Evolutionary conservation across 2,329 filamentous ascomycete genomes (phyloP).

Genomic region (Rhinocladiella mackenziei): DNA sequence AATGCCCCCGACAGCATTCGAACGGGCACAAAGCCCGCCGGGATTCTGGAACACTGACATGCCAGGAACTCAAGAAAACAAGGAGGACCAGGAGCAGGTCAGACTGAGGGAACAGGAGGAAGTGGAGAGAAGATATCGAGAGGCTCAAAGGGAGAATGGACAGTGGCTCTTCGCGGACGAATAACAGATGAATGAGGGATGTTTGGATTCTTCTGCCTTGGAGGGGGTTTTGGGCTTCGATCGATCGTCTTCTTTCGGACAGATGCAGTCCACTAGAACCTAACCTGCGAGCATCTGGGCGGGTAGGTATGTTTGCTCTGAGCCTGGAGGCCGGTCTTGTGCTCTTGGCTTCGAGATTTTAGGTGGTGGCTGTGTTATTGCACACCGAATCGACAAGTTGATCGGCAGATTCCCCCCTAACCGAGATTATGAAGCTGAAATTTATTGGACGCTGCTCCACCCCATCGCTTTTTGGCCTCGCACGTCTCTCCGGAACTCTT

Average conservation of each 20-base stretch:
- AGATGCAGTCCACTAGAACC: not conserved
- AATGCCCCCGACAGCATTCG: constrained; percentile 67
- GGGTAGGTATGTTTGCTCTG: no score
- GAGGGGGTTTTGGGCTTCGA: not conserved
- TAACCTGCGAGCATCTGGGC: no score
- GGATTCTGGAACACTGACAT: constrained; percentile 92
- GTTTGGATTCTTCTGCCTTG: not conserved
- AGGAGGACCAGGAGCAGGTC: constrained; percentile 62
- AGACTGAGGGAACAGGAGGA: constrained; percentile 59
- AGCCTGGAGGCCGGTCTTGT: no score
- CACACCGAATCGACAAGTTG: no score
- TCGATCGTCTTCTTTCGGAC: not conserved
- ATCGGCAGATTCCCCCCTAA: no score
- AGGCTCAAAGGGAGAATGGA: constrained; percentile 62
- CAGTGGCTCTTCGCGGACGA: constrained; percentile 30
- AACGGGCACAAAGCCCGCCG: constrained; percentile 68
- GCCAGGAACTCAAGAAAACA: constrained; percentile 76
- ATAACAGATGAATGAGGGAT: constrained; percentile 3
- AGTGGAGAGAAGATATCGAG: constrained; percentile 69
- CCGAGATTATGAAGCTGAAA: no score
- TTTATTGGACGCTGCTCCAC: no score
- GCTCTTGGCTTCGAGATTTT: no score
- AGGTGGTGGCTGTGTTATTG: no score
- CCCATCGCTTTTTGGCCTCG: no score
- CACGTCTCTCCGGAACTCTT: no score